Evolutionary conservation across 2,329 filamentous ascomycete species (phyloP), one percentile per base, ranked within the genome.

Genomic region (Diaporthe nobilis): DNA sequence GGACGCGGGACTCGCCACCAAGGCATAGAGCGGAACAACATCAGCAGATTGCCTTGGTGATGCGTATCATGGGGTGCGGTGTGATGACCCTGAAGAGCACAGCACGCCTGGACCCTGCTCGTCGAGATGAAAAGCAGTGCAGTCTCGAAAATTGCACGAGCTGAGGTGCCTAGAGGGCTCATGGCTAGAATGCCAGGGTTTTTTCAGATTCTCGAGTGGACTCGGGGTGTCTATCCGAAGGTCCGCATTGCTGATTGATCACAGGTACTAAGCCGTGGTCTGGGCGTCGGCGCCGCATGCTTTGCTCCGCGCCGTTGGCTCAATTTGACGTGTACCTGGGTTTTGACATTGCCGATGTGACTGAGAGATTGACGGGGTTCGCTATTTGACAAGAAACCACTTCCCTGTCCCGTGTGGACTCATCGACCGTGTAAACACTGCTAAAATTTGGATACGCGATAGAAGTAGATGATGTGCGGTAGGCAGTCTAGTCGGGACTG

Each of bases 71-170:
- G n/a, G 63, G 47, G 25, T n/a, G 22, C 65, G 28, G 47, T 68
- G 65, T 68, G 65, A 68, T 42, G 8, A 53, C 47, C 65, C 65
- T 53, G 65, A 55, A n/a, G 65, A 20, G 22, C 65, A 68, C 65
- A 53, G 65, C 65, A 42, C 47, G 34, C 65, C 47, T 53, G 31
- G 47, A 68, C 65, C 65, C 47, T 68, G 65, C 63, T 8, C 34
- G 13, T 53, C 44, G 20, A 55, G 47, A 68, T 42, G 65, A 68
- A 68, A 49, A 53, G 63, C 47, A 68, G 34, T 53, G 60, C 60
- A 44, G 39, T n/a, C 44, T 68, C 25, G 10, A 37, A 61, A 67
- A 34, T 28, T 42, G 49, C 42, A 15, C 13, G 28, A 37, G 31
- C 61, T 51, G 20, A 28, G 55, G 20, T 58, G 39, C 60, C 60